phyloP scores from a whole-genome alignment of 78 protist species.

The Dictyostelium firmibasis region DNA sequence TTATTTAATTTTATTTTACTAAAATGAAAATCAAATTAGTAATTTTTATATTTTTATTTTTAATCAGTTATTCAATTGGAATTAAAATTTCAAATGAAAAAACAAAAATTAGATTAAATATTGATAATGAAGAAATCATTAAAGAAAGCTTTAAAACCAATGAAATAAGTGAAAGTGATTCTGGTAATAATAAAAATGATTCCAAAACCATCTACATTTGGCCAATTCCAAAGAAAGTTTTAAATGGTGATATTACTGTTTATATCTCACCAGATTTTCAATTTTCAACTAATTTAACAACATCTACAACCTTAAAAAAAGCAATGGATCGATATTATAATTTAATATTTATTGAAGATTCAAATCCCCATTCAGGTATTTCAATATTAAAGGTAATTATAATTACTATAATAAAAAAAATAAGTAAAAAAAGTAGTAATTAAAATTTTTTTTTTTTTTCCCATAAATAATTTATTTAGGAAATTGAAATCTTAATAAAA shows the following conservation, averaged over 20 bases:
- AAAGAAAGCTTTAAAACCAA: no score
- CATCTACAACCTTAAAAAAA: not conserved
- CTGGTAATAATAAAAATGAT: not conserved
- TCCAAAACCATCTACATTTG: not conserved
- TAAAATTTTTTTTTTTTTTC: not conserved
- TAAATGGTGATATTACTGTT: not conserved
- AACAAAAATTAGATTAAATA: no score
- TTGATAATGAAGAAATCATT: not conserved
- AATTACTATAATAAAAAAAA: not conserved
- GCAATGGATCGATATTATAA: not conserved
- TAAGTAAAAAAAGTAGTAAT: not conserved
- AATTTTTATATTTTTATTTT: not conserved
- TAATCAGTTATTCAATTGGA: not conserved
- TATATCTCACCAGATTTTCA: not conserved
- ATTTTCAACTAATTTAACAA: not conserved
- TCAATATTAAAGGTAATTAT: not conserved
- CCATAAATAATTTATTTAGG: no score
- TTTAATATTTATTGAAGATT: not conserved
- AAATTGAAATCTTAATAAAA: no score
- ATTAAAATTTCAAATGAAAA: not conserved
- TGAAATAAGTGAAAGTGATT: no score
- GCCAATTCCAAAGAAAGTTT: not conserved
- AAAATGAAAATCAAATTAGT: not conserved
- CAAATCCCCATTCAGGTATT: not conserved
- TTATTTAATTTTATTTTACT: no score